Base-by-base conservation (phyloP, 768 basidiomycete species). In the Botryobasidium botryosum region DNA sequence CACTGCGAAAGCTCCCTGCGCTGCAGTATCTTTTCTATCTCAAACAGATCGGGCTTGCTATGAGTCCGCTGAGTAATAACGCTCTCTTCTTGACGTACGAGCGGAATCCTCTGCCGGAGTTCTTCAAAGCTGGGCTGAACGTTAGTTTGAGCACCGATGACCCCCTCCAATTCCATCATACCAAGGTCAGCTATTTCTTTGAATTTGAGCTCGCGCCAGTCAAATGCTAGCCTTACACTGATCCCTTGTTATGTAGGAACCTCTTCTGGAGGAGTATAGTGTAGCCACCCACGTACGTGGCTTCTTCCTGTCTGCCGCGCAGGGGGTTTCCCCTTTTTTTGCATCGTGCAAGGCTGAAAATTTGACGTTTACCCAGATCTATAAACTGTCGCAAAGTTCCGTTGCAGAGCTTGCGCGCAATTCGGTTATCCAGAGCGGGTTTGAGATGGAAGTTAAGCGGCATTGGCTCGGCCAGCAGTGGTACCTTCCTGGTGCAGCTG, bases 51-150 rank as follows among this genome's bases (percentile, higher is more conserved):
- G 92, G 94, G 25, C 72, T 99, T 15, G 94, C 94, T 2, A 99
- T 99, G 94, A 90, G 86, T 56, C 94, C 94, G 2, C 63, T 99
- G 37, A 94, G 88, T 62, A 99, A 99, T 59, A 99, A 99, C 52
- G 90, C 94, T 1, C 65, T 99, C 29, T 99, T 99, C 67, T 66
- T 99, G 56, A 80, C 85, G 2, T 97, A 96, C 55, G 94, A 99
- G 63, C 70, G 94, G 35, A 99, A 99, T 56, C 94, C 94, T 0
- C 72, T 99, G 31, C 90, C 88, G 4, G 88, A 92, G 55, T 99
- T 92, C 63, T 97, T 97, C 72, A 80, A 86, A 60, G 79, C 80
- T 0, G 94, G 94, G 18, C 65, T 99, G 52, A 97, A 97, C 59
- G 87, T 96, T 51, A 90, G 86, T 59, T 62, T 96, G 61, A 92